Percentiles rank a stretch among this genome's conserved stretches.
Conservation (phyloP, 768 basidiomycete species). For the Russula sp. region DNA sequence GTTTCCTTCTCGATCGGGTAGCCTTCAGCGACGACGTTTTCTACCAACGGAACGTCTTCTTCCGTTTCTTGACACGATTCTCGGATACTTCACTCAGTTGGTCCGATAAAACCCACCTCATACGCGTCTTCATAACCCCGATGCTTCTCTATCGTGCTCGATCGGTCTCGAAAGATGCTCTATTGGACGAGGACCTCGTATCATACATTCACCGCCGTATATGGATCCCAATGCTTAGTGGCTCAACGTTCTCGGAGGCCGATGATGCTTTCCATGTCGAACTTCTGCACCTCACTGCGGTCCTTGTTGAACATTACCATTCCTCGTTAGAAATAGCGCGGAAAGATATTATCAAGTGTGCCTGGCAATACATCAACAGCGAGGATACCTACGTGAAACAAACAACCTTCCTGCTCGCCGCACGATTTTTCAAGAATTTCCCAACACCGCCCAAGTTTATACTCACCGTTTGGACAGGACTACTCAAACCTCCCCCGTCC, state of each 20-base stretch:
- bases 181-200: slow-evolving; percentile 70
- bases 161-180: slow-evolving; percentile 41
- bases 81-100: slow-evolving; percentile 53
- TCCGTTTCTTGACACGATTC: slow-evolving; percentile 84
- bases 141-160: slow-evolving; percentile 72
- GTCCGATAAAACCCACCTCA: slow-evolving; percentile 70
- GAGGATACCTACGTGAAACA: slow-evolving; percentile 92
- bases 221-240: slow-evolving; percentile 72
- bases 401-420: slow-evolving; percentile 82
- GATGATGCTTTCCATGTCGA: slow-evolving; percentile 91
- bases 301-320: slow-evolving; percentile 80
- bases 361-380: slow-evolving; percentile 79
- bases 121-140: slow-evolving; percentile 83
- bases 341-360: slow-evolving; percentile 90
- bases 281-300: slow-evolving; percentile 79
- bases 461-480: slow-evolving; percentile 80
- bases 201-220: slow-evolving; percentile 61
- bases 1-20: slow-evolving; percentile 83
- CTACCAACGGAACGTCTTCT: slow-evolving; percentile 75
- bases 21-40: slow-evolving; percentile 60
- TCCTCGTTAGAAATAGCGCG: slow-evolving; percentile 72
- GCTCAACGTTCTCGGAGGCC: slow-evolving; percentile 41
- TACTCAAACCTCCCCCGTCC: slow-evolving; percentile 59
- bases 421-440: slow-evolving; percentile 86
- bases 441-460: slow-evolving; percentile 89